Base-by-base conservation (phyloP, 352 stramenopile genomes). In the Hyphochytrium catenoides region DNA sequence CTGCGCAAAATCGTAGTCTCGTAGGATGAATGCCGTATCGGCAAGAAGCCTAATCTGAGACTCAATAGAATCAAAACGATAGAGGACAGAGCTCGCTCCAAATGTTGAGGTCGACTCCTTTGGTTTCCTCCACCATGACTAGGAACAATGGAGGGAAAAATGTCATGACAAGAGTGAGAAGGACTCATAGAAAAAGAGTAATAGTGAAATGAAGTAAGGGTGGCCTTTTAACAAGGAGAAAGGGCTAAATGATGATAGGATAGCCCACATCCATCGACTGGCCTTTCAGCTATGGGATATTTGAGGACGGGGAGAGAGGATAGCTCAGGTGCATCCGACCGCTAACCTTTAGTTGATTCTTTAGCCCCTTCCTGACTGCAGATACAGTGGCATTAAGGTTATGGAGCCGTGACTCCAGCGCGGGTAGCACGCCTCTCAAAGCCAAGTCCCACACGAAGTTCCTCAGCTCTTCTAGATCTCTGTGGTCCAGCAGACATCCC, bases 301-400 rank as follows among this genome's bases (percentile, higher is more conserved):
- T n/a, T n/a, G n/a, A n/a, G n/a, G n/a, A n/a, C n/a, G n/a, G n/a
- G n/a, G n/a, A n/a, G n/a, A n/a, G n/a, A n/a, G n/a, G n/a, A n/a
- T n/a, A n/a, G n/a, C n/a, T n/a, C n/a, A n/a, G n/a, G n/a, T n/a
- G n/a, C n/a, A n/a, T n/a, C n/a, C n/a, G n/a, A n/a, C n/a, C n/a
- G n/a, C n/a, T n/a, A n/a, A n/a, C n/a, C n/a, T n/a, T 84, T 41
- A 87, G 74, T 14, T 87, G 64, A 36, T 89, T 89, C 43, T 86
- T 86, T 30, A 91, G 67, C 21, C 75, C 75, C 33, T 89, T 89
- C 28, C 83, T 78, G 54, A 76, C 77, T 4, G 67, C 73, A 3
- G 69, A 83, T 4, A 91, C 74, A 18, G 72, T 55, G 37, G 83
- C 63, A 39, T 91, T 86, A 2, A 91, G 46, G 38, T 76, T 62